phyloP scores from a whole-genome alignment of 2,329 filamentous ascomycete species.

The Cladosporium sp. region DNA sequence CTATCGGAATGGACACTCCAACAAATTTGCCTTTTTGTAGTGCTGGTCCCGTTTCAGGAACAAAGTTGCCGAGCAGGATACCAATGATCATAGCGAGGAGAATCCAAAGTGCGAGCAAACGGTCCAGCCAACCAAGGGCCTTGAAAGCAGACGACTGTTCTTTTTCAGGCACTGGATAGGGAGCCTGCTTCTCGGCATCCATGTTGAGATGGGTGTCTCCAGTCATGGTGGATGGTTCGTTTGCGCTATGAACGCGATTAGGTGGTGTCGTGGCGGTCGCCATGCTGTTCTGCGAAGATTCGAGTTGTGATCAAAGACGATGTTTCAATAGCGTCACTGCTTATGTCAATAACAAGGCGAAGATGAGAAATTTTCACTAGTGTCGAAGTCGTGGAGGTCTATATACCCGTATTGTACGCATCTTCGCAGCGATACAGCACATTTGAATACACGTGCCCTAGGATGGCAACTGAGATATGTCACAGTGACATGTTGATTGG shows the following conservation, averaged over 20 bases:
- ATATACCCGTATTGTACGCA: not conserved
- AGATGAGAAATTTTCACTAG: no score
- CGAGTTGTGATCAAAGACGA: not conserved
- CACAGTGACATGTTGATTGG: not conserved
- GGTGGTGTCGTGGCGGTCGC: not conserved
- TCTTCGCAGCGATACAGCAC: not conserved
- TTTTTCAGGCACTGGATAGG: not conserved
- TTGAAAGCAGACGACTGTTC: conserved; percentile 24
- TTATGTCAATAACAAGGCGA: no score
- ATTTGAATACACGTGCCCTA: not conserved
- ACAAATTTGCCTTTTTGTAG: conserved; percentile 70
- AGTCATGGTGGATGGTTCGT: not conserved
- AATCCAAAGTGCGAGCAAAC: conserved; percentile 56
- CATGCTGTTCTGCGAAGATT: not conserved
- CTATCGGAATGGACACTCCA: conserved; percentile 61
- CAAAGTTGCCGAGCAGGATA: conserved; percentile 70
- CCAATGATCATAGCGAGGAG: conserved; percentile 71
- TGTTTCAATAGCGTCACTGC: not conserved
- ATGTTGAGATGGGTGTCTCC: not conserved
- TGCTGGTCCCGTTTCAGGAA: conserved; percentile 54
- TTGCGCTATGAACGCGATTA: not conserved
- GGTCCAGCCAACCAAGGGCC: conserved; percentile 39
- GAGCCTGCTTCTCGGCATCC: not conserved
- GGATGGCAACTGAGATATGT: not conserved
- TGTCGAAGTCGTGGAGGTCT: not conserved